Conservation (phyloP, 768 basidiomycete species). For the Suillus subalutaceus region DNA sequence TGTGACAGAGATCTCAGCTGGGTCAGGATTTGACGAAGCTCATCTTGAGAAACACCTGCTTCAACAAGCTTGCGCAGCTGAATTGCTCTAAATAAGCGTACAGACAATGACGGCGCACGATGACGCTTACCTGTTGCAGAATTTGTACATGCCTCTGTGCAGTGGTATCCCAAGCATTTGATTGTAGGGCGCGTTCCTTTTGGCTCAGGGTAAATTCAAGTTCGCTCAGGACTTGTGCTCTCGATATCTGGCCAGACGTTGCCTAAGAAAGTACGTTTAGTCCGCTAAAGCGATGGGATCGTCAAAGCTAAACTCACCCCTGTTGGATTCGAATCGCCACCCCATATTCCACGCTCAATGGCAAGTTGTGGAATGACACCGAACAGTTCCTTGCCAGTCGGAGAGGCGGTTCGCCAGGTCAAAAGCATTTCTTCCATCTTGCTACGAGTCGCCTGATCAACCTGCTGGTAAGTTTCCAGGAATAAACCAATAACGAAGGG, state of each 20-base stretch:
- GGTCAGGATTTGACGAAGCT: slow-evolving; percentile 72
- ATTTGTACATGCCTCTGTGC: slow-evolving; percentile 76
- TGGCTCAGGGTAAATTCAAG: slow-evolving; percentile 81
- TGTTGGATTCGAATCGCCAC: slow-evolving; percentile 46
- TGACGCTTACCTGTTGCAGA: slow-evolving; percentile 70
- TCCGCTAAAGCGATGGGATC: neutral
- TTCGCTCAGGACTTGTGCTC: slow-evolving; percentile 81
- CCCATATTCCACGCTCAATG: slow-evolving; percentile 87
- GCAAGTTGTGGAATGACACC: slow-evolving; percentile 76
- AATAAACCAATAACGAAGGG: slow-evolving; percentile 83
- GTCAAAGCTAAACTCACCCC: slow-evolving; percentile 39
- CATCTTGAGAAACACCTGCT: slow-evolving; percentile 77
- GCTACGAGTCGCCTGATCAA: slow-evolving; percentile 80
- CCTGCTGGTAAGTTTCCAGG: slow-evolving; percentile 83
- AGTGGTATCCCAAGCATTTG: slow-evolving; percentile 71
- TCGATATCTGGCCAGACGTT: slow-evolving; percentile 57
- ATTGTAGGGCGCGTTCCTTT: slow-evolving; percentile 73
- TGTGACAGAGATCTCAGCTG: slow-evolving; percentile 70
- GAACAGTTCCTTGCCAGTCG: slow-evolving; percentile 82
- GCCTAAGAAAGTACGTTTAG: slow-evolving; percentile 29
- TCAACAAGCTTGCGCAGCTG: slow-evolving; percentile 76
- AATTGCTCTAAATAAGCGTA: slow-evolving; percentile 14
- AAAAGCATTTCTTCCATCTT: slow-evolving; percentile 99
- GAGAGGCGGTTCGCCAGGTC: slow-evolving; percentile 91
- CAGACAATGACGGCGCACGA: slow-evolving; percentile 7